Evolutionary conservation across 345 rosid genomes (phyloP).

Genomic region (Pistacia integerrima): DNA sequence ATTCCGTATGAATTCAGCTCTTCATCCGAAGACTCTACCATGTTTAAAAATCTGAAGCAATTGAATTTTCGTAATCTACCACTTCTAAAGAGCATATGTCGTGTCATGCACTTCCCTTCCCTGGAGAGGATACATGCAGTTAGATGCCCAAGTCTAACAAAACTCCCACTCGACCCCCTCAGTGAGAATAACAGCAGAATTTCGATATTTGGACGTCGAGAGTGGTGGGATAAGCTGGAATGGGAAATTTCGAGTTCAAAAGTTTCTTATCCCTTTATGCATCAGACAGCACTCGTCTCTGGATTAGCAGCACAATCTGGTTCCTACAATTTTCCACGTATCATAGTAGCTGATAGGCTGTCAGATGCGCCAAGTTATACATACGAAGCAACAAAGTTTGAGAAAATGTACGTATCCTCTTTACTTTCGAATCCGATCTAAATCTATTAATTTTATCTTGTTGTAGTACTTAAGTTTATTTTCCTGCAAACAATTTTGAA

Average conservation of each 20-base stretch:
- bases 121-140: background rate
- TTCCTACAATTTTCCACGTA: too few species aligned
- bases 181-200: slow-evolving; percentile 12
- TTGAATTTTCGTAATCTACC: background rate
- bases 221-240: slow-evolving; percentile 26
- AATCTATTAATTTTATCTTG: too few species aligned
- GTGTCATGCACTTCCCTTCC: slow-evolving; percentile 16
- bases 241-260: slow-evolving; percentile 28
- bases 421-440: too few species aligned
- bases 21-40: background rate
- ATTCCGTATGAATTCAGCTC: background rate
- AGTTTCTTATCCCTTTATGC: background rate
- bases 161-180: slow-evolving; percentile 17
- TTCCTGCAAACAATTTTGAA: too few species aligned
- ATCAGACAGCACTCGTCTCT: too few species aligned
- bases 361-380: too few species aligned
- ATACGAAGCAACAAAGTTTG: too few species aligned
- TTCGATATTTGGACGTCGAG: background rate
- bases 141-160: slow-evolving; percentile 11
- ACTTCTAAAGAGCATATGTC: slow-evolving; percentile 17
- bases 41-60: background rate
- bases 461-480: too few species aligned
- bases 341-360: too few species aligned
- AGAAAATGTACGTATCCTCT: too few species aligned
- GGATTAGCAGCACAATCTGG: too few species aligned